Evolutionary conservation across 768 basidiomycete genomes (phyloP).

Genomic region (Sarcodon aspratus): DNA sequence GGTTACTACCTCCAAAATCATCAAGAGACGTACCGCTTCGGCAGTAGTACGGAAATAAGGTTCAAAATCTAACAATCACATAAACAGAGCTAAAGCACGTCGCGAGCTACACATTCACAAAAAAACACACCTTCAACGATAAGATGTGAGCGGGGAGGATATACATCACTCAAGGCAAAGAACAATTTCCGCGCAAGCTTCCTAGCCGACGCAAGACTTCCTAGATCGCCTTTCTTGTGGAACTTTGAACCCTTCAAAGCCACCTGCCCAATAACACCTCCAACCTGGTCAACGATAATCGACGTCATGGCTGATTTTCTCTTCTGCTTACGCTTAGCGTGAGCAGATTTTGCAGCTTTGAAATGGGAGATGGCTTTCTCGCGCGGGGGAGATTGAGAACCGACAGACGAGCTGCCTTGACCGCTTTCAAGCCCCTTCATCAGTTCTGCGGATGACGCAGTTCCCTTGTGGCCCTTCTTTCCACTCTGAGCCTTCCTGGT

Average conservation of each 20-base stretch:
- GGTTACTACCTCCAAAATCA: neutral
- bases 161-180: constrained; percentile 43
- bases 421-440: constrained; percentile 3
- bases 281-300: constrained; percentile 61
- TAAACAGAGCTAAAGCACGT: neutral
- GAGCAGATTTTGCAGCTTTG: neutral
- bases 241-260: constrained; percentile 57
- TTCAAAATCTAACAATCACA: constrained; percentile 45
- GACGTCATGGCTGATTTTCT: constrained; percentile 41
- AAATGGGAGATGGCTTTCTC: constrained; percentile 1
- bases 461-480: constrained; percentile 33
- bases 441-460: constrained; percentile 8
- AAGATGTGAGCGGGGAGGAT: constrained; percentile 49
- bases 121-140: constrained; percentile 46
- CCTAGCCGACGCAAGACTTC: constrained; percentile 50
- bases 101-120: neutral
- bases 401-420: constrained; percentile 3
- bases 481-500: constrained; percentile 23
- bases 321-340: neutral
- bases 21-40: constrained; percentile 47
- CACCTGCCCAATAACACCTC: constrained; percentile 59
- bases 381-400: constrained; percentile 17
- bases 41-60: constrained; percentile 62
- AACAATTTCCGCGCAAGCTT: constrained; percentile 62
- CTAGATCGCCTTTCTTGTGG: constrained; percentile 41